Evolutionary conservation across 345 rosid species (phyloP), one percentile per base, ranked within the genome.

Genomic region (Salix exigua): DNA sequence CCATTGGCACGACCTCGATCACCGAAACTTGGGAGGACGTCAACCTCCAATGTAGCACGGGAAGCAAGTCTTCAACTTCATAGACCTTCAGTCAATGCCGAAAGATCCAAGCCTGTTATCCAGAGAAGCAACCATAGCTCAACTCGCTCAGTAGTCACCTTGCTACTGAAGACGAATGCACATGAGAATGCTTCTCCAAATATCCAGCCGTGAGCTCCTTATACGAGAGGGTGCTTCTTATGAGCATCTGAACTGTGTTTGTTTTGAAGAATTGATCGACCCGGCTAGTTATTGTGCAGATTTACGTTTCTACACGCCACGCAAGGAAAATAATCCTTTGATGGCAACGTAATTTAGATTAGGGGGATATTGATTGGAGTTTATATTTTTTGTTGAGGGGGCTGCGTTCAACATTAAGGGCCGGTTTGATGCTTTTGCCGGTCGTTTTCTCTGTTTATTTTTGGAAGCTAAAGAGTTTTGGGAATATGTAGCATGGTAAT

Each of bases 161-260:
- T 81, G 21, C 78, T 81, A 68, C 78, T 84, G 44, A 83, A 73
- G 83, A 89, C 55, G 76, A 83, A 82, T 33, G 82, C 86, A 70
- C 92, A 72, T 28, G 96, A 94, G 77, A 89, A 90, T 81, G 82
- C 83, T 68, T 88, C 97, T 74, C 97, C 96, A 58, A 91, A 91
- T 83, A 91, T 89, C 74, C 87, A 75, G 70, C 70, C 28, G 75
- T 76, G 73, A 80, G 71, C 75, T 78, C 81, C 55, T 10, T 21
- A 10, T 66, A 30, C 46, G 71, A 44, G 71, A 44, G 66, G 28
- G 30, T 60, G 46, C 51, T 61, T 31, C 75, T 18, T 28, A 21
- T 37, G 71, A 55, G 66, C 70, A 28, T 67, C 71, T 4, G 17
- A 30, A 35, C 38, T 55, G 76, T 19, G 61, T 63, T 68, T 64